Percentiles rank a stretch among this genome's conserved stretches.
phyloP scores from a whole-genome alignment of 1,284 basidiomycete genomes.

The Xerocomus minutiporus region DNA sequence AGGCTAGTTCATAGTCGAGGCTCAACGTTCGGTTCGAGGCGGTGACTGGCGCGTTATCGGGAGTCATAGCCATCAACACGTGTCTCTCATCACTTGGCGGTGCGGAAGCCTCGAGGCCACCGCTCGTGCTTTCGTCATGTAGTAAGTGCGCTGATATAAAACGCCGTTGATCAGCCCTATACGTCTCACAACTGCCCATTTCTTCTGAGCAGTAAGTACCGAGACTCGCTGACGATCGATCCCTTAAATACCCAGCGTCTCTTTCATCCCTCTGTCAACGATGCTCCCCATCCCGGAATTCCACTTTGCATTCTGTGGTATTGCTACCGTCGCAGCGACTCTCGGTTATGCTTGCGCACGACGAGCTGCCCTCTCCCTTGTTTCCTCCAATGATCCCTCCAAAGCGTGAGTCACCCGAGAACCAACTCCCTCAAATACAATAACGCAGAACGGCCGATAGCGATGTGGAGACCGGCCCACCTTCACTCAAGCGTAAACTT shows the following conservation, averaged over 20 bases:
- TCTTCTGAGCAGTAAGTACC: too few relatives aligned
- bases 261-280: constrained; percentile 1
- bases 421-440: constrained; percentile 29
- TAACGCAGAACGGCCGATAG: constrained; percentile 32
- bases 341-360: constrained; percentile 52
- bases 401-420: constrained; percentile 31
- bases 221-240: constrained; percentile 14
- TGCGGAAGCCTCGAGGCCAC: constrained; percentile 31
- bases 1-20: too few relatives aligned
- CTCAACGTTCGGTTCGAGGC: background rate
- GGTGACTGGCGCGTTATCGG: background rate
- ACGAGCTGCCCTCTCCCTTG: constrained; percentile 29
- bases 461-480: constrained; percentile 26
- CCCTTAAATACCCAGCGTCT: constrained; percentile 23
- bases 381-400: constrained; percentile 15
- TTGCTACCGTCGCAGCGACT: constrained; percentile 55
- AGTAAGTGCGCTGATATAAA: constrained; percentile 26
- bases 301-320: constrained; percentile 41
- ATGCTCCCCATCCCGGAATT: constrained; percentile 35
- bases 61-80: constrained; percentile 11
- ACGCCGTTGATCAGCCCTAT: constrained; percentile 27
- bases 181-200: background rate
- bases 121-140: constrained; percentile 21
- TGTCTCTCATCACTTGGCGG: constrained; percentile 9
- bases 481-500: constrained; percentile 41